A percentile compares a stretch with the other conserved stretches of the same genome.
These are phyloP conservation scores for Aspergillus caelatus DNA, from an alignment of 2,329 filamentous ascomycete genomes.

Conservation along the genomic window DNA sequence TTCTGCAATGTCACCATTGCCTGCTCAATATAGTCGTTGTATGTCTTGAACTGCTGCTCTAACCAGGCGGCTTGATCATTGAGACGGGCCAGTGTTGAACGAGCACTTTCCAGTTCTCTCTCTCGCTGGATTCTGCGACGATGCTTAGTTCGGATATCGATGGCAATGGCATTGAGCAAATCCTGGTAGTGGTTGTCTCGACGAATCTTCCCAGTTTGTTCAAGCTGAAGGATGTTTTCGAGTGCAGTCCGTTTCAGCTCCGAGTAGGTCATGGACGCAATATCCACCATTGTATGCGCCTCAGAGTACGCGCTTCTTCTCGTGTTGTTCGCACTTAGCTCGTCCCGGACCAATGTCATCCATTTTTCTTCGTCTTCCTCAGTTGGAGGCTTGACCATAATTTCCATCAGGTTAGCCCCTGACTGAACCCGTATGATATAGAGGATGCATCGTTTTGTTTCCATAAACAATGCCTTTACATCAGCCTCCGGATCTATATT, in stretches of 20 bases:
- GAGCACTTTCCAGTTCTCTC: constrained; percentile 74
- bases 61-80: constrained; percentile 78
- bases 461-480: constrained; percentile 91
- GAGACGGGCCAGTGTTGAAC: constrained; percentile 50
- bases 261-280: constrained; percentile 85
- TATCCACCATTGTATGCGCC: constrained; percentile 78
- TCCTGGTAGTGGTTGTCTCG: constrained; percentile 92
- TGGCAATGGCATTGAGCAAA: constrained; percentile 92
- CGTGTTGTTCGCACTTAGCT: constrained; percentile 69
- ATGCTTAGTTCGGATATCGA: constrained; percentile 97
- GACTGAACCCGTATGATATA: constrained; percentile 98
- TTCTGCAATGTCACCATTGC: constrained; percentile 96
- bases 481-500: constrained; percentile 81
- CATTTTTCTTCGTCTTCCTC: constrained; percentile 89
- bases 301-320: constrained; percentile 88
- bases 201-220: constrained; percentile 83
- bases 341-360: constrained; percentile 77
- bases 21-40: constrained; percentile 99
- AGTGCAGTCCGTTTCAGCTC: constrained; percentile 91
- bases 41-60: constrained; percentile 93
- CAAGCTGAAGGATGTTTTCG: constrained; percentile 89
- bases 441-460: constrained; percentile 93
- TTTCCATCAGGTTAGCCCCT: constrained; percentile 88
- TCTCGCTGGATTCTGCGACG: constrained; percentile 87
- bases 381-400: constrained; percentile 85